A percentile compares a stretch with the other conserved stretches of the same genome.
These are phyloP conservation scores for Colletotrichum tofieldiae DNA, from an alignment of 2,329 filamentous ascomycete genomes.

Conservation along the genomic window DNA sequence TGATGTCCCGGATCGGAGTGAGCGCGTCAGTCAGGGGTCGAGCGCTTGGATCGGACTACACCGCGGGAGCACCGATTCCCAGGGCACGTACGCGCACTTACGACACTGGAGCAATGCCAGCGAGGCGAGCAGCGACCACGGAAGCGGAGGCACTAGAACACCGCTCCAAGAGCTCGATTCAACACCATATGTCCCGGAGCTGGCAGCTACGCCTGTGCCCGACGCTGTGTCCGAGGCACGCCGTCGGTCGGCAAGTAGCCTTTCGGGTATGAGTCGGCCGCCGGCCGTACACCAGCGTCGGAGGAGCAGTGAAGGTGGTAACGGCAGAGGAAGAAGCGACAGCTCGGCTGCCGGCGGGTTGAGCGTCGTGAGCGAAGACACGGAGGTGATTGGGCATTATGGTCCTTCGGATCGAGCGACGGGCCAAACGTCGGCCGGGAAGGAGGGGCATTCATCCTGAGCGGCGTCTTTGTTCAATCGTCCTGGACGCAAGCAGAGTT, in stretches of 20 bases:
- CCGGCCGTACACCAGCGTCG: conserved; percentile 47
- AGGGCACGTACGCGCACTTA: conserved; percentile 54
- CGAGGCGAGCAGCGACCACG: conserved; percentile 56
- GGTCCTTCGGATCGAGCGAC: conserved; percentile 57
- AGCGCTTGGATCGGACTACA: conserved; percentile 45
- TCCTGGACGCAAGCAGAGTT: background rate
- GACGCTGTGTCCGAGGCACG: conserved; percentile 45
- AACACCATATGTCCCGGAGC: conserved; percentile 54
- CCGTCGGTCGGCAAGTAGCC: conserved; percentile 49
- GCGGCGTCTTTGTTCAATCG: background rate
- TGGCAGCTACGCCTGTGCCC: conserved; percentile 52
- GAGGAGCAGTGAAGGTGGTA: conserved; percentile 47
- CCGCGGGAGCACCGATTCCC: conserved; percentile 57
- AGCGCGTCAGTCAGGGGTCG: conserved; percentile 46
- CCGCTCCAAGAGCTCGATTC: conserved; percentile 57
- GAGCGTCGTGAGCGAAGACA: conserved; percentile 60
- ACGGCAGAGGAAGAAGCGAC: conserved; percentile 46
- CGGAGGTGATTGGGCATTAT: conserved; percentile 62
- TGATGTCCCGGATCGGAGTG: conserved; percentile 44
- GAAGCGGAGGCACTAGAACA: conserved; percentile 44
- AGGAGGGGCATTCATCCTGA: background rate
- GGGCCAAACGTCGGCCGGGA: conserved; percentile 58
- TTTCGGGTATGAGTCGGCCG: conserved; percentile 45
- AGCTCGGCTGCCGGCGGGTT: conserved; percentile 45
- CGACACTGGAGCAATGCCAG: conserved; percentile 63